Evolutionary conservation across 2,329 filamentous ascomycete species (phyloP), one percentile per base, ranked within the genome.

Genomic region (Alternaria infectoria): DNA sequence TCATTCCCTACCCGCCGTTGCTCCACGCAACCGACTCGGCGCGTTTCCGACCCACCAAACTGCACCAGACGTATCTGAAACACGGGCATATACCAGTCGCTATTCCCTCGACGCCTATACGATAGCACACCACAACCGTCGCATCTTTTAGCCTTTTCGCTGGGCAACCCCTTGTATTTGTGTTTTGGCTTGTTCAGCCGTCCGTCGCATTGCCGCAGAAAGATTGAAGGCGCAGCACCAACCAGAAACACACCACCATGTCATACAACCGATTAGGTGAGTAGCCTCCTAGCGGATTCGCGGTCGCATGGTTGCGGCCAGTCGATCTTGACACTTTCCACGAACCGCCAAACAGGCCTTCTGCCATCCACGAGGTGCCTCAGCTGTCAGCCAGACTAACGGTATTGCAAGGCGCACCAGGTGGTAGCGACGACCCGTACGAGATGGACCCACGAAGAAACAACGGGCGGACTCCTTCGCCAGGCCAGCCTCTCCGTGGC

Each of bases 401-500:
- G 43, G 25, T 64, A 32, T 36, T 67, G 55, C 60, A 45, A 77
- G 72, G 73, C 60, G 71, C 67, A 58, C 60, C 64, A 46, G 50
- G 57, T 36, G 54, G 44, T 21, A 65, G 61, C 36, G 69, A 66
- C 66, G 72, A 75, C 68, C 72, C 71, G 54, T 75, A 77, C 70
- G 69, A 67, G 30, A 84, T 89, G 85, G 83, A 87, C 71, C 85
- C 86, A 59, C 86, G 84, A 70, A 85, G 78, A 69, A 74, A 78
- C 55, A 57, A 57, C 19, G 79, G 79, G 75, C 77, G 84, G 78
- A 88, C 91, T 60, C 92, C 92, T 57, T 96, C 93, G 50, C 92
- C 93, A 32, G 90, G 89, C 52, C 90, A 92, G 69, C 91, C 91
- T 26, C 82, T 91, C 15, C 88, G 90, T 71, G 88, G 90, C 69